Evolutionary conservation across 2,329 filamentous ascomycete genomes (phyloP).

Genomic region (Alternaria postmessia): DNA sequence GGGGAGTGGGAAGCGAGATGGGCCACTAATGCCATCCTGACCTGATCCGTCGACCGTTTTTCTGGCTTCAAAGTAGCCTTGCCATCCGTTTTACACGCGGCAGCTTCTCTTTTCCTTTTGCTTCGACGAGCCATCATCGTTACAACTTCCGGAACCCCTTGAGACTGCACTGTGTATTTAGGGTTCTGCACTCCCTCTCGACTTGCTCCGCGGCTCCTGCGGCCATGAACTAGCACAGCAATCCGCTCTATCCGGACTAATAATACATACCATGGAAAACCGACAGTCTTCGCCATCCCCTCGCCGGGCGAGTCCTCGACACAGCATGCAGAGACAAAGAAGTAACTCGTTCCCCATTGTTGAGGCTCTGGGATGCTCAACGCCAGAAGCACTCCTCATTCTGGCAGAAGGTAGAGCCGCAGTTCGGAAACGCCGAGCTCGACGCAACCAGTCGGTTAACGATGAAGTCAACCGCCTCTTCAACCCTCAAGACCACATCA

Average conservation of each 20-base stretch:
- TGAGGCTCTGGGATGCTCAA: conserved; percentile 47
- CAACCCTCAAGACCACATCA: conserved; percentile 42
- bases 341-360: conserved; percentile 49
- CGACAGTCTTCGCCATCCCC: conserved; percentile 35
- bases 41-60: conserved; percentile 34
- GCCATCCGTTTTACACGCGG: conserved; percentile 19
- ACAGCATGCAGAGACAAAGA: conserved; percentile 38
- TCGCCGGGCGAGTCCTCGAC: conserved; percentile 30
- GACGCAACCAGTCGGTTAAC: conserved; percentile 34
- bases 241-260: conserved; percentile 26
- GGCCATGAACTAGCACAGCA: conserved; percentile 33
- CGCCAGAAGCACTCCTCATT: conserved; percentile 46
- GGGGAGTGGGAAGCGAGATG: conserved; percentile 27
- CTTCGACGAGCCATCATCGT: conserved; percentile 3
- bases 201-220: conserved; percentile 23
- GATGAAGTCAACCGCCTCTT: conserved; percentile 32
- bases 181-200: conserved; percentile 7
- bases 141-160: neutral
- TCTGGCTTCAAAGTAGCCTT: conserved; percentile 29
- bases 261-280: conserved; percentile 34
- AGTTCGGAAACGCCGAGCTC: conserved; percentile 39
- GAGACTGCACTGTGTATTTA: conserved; percentile 3
- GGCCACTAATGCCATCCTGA: conserved; percentile 39
- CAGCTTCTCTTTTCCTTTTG: conserved; percentile 16
- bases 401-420: conserved; percentile 48